phyloP scores from a whole-genome alignment of 495 filamentous ascomycete genomes.

The Aspergillus cavernicola region DNA sequence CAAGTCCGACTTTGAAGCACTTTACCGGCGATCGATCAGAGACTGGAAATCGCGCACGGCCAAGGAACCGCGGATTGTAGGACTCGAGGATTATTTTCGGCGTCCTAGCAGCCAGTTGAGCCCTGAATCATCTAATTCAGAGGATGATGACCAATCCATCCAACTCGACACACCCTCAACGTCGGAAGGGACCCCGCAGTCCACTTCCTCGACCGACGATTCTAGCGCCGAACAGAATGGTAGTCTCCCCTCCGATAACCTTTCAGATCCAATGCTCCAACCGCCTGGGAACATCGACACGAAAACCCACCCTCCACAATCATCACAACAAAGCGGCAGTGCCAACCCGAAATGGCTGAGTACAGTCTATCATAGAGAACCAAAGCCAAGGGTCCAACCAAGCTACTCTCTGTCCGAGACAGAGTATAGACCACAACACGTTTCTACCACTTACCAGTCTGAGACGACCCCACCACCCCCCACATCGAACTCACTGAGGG shows the following conservation, averaged over 20 bases:
- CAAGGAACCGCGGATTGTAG: constrained; percentile 9
- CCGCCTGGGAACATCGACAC: background rate
- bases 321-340: background rate
- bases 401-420: background rate
- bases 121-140: background rate
- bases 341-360: no score
- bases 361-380: background rate
- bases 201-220: background rate
- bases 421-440: background rate
- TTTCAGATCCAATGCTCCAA: constrained; percentile 14
- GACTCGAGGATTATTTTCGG: constrained; percentile 1
- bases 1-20: constrained; percentile 37
- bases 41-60: constrained; percentile 45
- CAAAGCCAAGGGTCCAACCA: background rate
- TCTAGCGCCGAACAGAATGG: background rate
- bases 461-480: background rate
- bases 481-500: background rate
- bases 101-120: background rate
- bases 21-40: constrained; percentile 43
- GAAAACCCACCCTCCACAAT: background rate
- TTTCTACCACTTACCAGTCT: background rate
- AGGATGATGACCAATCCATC: no score
- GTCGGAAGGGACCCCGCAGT: background rate
- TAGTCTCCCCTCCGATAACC: background rate
- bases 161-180: no score